A percentile compares a stretch with the other conserved stretches of the same genome.
These are phyloP conservation scores for Epichloe brachyelytri DNA, from an alignment of 2,329 filamentous ascomycete species.

Conservation along the genomic window DNA sequence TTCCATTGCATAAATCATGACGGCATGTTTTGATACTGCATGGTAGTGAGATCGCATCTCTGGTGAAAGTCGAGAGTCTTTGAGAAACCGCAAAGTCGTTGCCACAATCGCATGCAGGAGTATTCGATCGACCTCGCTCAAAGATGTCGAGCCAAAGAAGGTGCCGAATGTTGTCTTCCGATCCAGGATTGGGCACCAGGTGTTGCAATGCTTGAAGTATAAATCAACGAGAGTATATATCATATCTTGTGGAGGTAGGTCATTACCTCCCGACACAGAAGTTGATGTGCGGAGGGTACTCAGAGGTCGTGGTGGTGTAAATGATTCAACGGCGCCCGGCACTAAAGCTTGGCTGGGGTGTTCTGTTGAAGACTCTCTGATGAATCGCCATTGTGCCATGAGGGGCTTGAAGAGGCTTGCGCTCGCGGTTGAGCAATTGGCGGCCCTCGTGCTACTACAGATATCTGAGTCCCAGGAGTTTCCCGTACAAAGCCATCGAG, in stretches of 20 bases:
- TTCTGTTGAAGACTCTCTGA: slow-evolving; percentile 13
- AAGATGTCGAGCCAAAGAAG: slow-evolving; percentile 27
- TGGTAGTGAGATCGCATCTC: slow-evolving; percentile 27
- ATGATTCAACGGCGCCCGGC: background rate
- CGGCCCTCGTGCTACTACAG: slow-evolving; percentile 9
- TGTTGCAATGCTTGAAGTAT: slow-evolving; percentile 52
- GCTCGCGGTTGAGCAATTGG: slow-evolving; percentile 21
- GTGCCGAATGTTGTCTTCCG: slow-evolving; percentile 27
- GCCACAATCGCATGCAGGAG: slow-evolving; percentile 31
- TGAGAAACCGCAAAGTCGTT: slow-evolving; percentile 28
- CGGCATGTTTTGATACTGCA: slow-evolving; percentile 23
- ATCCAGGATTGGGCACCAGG: slow-evolving; percentile 38
- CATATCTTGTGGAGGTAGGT: slow-evolving; percentile 47
- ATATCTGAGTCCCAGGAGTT: slow-evolving; percentile 10
- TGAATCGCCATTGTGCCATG: slow-evolving; percentile 16
- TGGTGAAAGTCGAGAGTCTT: slow-evolving; percentile 23
- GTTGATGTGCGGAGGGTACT: slow-evolving; percentile 12
- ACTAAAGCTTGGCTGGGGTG: background rate
- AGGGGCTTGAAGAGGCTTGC: slow-evolving; percentile 24
- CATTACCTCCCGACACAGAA: slow-evolving; percentile 24
- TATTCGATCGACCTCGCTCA: slow-evolving; percentile 26
- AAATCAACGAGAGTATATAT: slow-evolving; percentile 46
- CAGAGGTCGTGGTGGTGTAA: slow-evolving; percentile 1
- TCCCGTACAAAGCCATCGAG: slow-evolving; percentile 14
- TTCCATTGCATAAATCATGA: slow-evolving; percentile 30